Base-by-base conservation (phyloP, 2,329 filamentous ascomycete species). In the Cadophora gregata region DNA sequence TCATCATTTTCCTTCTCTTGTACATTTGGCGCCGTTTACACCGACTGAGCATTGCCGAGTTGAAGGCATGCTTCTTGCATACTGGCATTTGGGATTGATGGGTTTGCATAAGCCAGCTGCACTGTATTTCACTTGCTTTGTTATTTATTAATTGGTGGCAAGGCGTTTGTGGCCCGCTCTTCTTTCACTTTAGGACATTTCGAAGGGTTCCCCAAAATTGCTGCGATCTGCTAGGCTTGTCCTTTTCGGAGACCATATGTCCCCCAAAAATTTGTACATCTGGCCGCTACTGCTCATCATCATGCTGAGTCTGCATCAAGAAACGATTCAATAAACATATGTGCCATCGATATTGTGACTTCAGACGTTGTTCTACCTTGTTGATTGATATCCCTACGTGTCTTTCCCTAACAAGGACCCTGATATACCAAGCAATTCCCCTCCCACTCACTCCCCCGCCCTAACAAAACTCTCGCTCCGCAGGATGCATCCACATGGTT, bases 121-220 rank as follows among this genome's bases (percentile, higher is more conserved):
- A 69, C 65, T 68, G 51, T 33, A 62, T 59, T 69, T 69, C 58
- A 38, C 42, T 63, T 69, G 33, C 50, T 65, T 60, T 67, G n/a
- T n/a, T n/a, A n/a, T n/a, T n/a, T n/a, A n/a, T 69, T 38, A 58
- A 45, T 69, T 38, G 60, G 36, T 63, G 68, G 70, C 69, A 65
- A 36, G 73, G 73, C 71, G 73, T 74, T 69, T 67, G 56, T 65
- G 67, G 66, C 59, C 63, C 61, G 27, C 67, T 60, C 59, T 56
- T 53, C 14, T 64, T n/a, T 65, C 62, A 48, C 62, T 64, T 68
- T 21, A 48, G 60, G 65, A 59, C 62, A 67, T 21, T n/a, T 56
- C 21, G 36, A 42, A n/a, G 66, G 62, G 68, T 53, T 48, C 36
- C 63, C 55, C 59, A 64, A 72, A 72, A 71, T 66, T 70, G 64